A percentile compares a stretch with the other conserved stretches of the same genome.
Conservation (phyloP, 129 eudicot genomes). For the Lonicera japonica region DNA sequence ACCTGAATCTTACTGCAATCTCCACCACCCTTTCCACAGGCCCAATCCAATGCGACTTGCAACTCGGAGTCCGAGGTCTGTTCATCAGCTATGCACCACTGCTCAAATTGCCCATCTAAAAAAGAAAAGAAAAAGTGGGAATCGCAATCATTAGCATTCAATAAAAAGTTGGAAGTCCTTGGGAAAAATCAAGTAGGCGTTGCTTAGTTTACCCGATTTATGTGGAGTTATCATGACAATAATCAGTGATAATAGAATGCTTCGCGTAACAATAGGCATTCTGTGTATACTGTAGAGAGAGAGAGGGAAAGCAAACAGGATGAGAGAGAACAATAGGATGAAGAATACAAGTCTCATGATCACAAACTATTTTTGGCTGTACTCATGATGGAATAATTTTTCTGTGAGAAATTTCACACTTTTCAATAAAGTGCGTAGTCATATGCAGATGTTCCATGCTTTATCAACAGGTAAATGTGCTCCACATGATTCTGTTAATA, state of each 20-base stretch:
- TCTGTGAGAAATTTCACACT: neutral
- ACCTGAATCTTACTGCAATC: conserved; percentile 60
- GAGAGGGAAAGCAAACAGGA: conserved; percentile 7
- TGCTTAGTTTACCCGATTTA: conserved; percentile 21
- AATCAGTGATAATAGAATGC: conserved; percentile 24
- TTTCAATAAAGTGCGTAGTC: neutral
- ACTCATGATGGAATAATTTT: neutral
- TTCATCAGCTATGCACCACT: conserved; percentile 78
- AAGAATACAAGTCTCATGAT: conserved; percentile 14
- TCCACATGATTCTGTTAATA: neutral
- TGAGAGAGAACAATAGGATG: conserved; percentile 19
- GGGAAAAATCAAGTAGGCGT: neutral
- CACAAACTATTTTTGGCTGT: conserved; percentile 9
- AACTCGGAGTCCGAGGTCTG: conserved; percentile 63
- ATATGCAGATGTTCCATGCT: neutral
- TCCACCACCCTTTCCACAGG: conserved; percentile 65
- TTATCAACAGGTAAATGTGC: neutral
- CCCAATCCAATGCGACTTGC: conserved; percentile 58
- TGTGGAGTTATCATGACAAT: conserved; percentile 25
- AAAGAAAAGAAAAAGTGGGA: too few relatives aligned
- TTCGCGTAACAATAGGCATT: conserved; percentile 25
- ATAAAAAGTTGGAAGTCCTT: neutral
- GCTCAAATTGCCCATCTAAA: conserved; percentile 43
- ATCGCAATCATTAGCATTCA: neutral
- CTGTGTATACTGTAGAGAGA: neutral